A percentile compares a stretch with the other conserved stretches of the same genome.
phyloP scores from a whole-genome alignment of 257 asterid species.

The Solanum microdontum region DNA sequence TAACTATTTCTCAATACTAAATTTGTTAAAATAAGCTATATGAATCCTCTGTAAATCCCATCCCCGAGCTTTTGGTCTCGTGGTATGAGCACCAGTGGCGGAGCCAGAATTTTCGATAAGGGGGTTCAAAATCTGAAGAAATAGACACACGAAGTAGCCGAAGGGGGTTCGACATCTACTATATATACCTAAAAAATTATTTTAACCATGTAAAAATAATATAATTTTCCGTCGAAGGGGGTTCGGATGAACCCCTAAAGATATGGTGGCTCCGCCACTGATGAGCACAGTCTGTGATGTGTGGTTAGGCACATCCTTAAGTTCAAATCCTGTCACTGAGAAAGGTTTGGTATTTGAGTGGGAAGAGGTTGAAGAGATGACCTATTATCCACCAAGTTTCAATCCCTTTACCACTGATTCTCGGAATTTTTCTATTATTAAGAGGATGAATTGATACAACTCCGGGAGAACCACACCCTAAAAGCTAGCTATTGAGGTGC shows the following conservation, averaged over 20 bases:
- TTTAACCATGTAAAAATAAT: too few relatives aligned
- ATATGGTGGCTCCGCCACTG: too few relatives aligned
- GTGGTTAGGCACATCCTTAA: background rate
- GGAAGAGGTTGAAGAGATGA: background rate
- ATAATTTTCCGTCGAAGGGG: too few relatives aligned
- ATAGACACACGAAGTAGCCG: too few relatives aligned
- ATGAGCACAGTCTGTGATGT: background rate
- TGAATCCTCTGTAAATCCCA: background rate
- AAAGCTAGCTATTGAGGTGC: background rate
- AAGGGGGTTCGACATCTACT: too few relatives aligned
- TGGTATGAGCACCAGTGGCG: background rate
- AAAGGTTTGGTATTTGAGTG: background rate
- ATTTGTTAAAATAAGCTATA: background rate
- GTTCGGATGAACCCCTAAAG: too few relatives aligned
- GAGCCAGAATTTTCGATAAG: background rate
- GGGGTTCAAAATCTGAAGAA: too few relatives aligned
- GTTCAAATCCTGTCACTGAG: background rate
- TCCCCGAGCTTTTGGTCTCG: background rate
- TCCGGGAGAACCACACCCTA: background rate
- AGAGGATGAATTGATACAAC: background rate
- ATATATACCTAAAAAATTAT: too few relatives aligned
- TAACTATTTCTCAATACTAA: background rate
- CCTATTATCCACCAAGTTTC: background rate
- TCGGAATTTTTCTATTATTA: background rate
- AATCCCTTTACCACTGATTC: background rate